Conservation (phyloP, 2,329 filamentous ascomycete species). For the Fulvia fulva region DNA sequence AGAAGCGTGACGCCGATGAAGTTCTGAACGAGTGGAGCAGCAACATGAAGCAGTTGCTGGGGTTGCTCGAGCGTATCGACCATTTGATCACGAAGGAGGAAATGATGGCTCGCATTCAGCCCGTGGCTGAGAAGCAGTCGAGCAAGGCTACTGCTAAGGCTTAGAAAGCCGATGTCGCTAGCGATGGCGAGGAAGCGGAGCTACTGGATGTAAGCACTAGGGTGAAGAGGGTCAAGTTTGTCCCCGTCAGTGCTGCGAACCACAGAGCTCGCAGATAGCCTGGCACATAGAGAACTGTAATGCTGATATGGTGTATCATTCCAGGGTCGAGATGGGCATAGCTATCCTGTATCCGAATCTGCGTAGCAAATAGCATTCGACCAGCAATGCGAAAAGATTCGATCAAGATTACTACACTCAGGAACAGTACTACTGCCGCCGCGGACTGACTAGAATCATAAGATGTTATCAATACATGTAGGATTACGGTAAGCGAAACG, state of each 20-base stretch:
- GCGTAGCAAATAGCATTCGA: not conserved
- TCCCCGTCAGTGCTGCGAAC: not conserved
- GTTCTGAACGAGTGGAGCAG: constrained; percentile 97
- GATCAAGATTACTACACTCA: too few relatives aligned
- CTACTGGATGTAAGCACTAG: not conserved
- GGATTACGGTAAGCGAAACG: not conserved
- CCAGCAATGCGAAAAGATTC: not conserved
- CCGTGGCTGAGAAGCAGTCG: constrained; percentile 46
- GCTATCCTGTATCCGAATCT: not conserved
- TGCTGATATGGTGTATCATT: not conserved
- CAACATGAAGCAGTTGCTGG: constrained; percentile 92
- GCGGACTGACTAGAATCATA: too few relatives aligned
- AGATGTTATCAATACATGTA: too few relatives aligned
- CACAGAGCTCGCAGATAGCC: not conserved
- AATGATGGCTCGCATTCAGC: constrained; percentile 98
- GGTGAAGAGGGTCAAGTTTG: not conserved
- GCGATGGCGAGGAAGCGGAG: not conserved
- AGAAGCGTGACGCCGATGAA: constrained; percentile 91
- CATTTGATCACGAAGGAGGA: constrained; percentile 99
- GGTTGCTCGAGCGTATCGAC: constrained; percentile 83
- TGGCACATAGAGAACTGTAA: not conserved
- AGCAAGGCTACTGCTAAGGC: constrained; percentile 19
- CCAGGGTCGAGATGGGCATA: not conserved
- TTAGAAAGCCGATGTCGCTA: constrained; percentile 5
- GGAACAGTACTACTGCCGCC: too few relatives aligned